Conservation (phyloP, 176 grass and related monocot genomes). For the Guadua angustifolia region DNA sequence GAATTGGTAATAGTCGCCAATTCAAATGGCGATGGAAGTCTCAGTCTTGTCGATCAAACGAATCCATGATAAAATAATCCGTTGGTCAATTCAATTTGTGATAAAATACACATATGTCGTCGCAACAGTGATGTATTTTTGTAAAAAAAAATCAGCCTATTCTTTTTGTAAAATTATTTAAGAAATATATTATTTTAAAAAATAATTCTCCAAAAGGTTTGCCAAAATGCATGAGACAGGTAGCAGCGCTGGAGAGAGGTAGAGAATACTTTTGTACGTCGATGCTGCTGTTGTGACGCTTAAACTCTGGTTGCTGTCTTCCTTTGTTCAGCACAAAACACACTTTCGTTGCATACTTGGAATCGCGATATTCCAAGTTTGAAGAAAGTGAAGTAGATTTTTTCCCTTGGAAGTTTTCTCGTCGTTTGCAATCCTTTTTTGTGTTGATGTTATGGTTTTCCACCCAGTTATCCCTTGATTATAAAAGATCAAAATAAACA, state of each 20-base stretch:
- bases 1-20: no score
- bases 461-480: background rate
- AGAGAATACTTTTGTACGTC: background rate
- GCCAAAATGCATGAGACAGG: background rate
- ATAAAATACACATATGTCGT: no score
- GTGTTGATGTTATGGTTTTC: background rate
- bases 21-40: no score
- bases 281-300: background rate
- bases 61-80: no score
- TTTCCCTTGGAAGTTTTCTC: background rate
- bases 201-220: background rate
- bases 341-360: background rate
- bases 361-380: background rate
- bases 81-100: no score
- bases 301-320: background rate
- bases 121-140: no score
- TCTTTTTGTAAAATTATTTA: no score
- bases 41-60: no score
- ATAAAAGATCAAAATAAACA: background rate
- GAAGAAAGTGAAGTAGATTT: background rate
- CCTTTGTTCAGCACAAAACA: background rate
- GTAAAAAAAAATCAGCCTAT: no score
- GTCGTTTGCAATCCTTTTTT: background rate
- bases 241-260: background rate
- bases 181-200: no score